Evolutionary conservation across 2,329 filamentous ascomycete genomes (phyloP).

Genomic region (Exophiala alcalophila): DNA sequence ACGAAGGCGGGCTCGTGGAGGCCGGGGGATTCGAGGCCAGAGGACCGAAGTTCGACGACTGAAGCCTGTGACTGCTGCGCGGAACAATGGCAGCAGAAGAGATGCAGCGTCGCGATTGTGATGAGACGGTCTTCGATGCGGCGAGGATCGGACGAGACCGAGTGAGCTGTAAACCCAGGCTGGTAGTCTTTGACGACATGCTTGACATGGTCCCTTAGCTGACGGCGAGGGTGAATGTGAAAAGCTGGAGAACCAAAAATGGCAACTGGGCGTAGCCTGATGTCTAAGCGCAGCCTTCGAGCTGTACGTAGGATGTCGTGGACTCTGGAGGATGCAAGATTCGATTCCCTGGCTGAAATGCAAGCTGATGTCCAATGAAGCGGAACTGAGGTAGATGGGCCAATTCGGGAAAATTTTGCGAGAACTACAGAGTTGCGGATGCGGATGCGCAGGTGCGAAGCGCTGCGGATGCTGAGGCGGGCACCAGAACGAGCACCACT

Average conservation of each 20-base stretch:
- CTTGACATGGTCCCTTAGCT: constrained; percentile 2
- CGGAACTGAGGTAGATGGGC: too few species aligned
- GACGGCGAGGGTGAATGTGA: constrained; percentile 2
- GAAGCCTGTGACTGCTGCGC: constrained; percentile 25
- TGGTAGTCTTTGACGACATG: constrained; percentile 20
- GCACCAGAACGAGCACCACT: too few species aligned
- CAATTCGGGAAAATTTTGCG: too few species aligned
- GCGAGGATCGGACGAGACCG: constrained; percentile 13
- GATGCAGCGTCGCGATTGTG: constrained; percentile 13
- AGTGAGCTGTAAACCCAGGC: constrained; percentile 20
- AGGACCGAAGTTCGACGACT: constrained; percentile 11
- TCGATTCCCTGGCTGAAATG: too few species aligned
- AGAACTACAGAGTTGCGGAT: too few species aligned
- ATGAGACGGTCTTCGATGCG: constrained; percentile 9
- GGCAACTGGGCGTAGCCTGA: constrained; percentile 3
- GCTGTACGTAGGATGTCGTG: too few species aligned
- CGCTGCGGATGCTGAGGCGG: too few species aligned
- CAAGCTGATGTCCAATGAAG: too few species aligned
- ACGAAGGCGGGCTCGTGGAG: constrained; percentile 19
- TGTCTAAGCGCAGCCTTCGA: neutral
- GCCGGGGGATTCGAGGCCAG: constrained; percentile 14
- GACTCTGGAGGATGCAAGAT: too few species aligned
- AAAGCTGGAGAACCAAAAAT: neutral
- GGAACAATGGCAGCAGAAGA: constrained; percentile 22
- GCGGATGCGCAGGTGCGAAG: too few species aligned